Evolutionary conservation across 2,329 filamentous ascomycete species (phyloP), one percentile per base, ranked within the genome.

Genomic region (Phoma sp.): DNA sequence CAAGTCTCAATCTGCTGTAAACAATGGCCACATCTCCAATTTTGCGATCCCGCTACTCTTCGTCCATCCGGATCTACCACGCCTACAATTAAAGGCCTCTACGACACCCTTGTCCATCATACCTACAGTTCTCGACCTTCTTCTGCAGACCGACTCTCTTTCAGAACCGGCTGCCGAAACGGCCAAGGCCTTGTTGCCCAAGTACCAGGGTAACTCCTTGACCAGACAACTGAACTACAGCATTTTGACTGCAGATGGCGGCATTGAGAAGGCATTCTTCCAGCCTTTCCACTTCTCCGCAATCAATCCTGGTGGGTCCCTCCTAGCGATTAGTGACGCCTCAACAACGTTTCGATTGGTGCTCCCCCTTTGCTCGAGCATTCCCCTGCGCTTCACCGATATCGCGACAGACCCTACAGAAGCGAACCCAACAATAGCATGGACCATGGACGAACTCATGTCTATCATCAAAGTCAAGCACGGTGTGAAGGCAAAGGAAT

Each of bases 231-330:
- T 57, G 17, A 42, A 60, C 37, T 62, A 48, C 28, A 53, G 39
- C 21, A 47, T 62, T n/a, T n/a, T 40, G 14, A 57, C 53, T 2
- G 28, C 21, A 20, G 34, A 48, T 17, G 56, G 48, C 10, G 34
- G 32, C 20, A 11, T 42, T 14, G 45, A 17, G 5, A 39, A 49
- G 14, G 48, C 59, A 4, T 62, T 62, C 29, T 62, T 62, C 29
- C 33, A 56, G 28, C 59, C 59, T 3, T 60, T 62, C 49, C 59
- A 62, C 23, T 62, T 62, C 32, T 60, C 59, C 5, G 57, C 57
- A 1, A 60, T 62, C 26, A 62, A 62, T 26, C 59, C 59, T 7
- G 59, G 59, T 15, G 59, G 59, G 4, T 56, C 59, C 9, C 46
- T 62, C 26, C 36, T 62, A 18, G 59, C 59, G 7, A 62, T 62